Evolutionary conservation across 2,329 filamentous ascomycete species (phyloP).

Genomic region (Dryadomyces quercivorus): DNA sequence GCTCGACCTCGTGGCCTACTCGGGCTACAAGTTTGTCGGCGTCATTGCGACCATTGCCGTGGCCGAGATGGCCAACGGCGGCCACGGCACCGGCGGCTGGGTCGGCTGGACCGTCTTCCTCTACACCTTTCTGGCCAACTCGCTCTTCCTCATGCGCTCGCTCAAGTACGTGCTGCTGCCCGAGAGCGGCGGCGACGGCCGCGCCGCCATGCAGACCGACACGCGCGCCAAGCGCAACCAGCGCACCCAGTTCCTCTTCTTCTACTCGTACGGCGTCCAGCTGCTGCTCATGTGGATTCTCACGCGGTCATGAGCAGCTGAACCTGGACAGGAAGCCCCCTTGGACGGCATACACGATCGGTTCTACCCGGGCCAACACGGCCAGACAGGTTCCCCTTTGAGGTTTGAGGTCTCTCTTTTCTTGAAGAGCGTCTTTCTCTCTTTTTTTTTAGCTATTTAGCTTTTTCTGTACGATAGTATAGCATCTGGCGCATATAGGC

Average conservation of each 20-base stretch:
- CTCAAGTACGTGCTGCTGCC: slow-evolving; percentile 92
- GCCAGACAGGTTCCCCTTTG: no score
- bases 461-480: no score
- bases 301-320: slow-evolving; percentile 27
- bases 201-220: slow-evolving; percentile 56
- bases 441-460: no score
- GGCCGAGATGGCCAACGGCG: slow-evolving; percentile 64
- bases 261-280: slow-evolving; percentile 91
- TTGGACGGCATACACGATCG: no score
- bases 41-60: slow-evolving; percentile 81
- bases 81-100: slow-evolving; percentile 76
- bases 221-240: slow-evolving; percentile 77
- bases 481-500: no score
- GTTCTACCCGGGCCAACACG: no score
- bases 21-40: slow-evolving; percentile 96
- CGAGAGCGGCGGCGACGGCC: slow-evolving; percentile 56
- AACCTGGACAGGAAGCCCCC: background rate
- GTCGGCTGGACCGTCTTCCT: slow-evolving; percentile 78
- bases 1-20: slow-evolving; percentile 88
- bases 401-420: no score
- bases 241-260: slow-evolving; percentile 82
- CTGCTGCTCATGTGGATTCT: slow-evolving; percentile 85
- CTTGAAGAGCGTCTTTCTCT: no score
- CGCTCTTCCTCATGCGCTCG: slow-evolving; percentile 88
- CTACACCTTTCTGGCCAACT: slow-evolving; percentile 90